These are phyloP conservation scores for Lachnellula hyalina DNA, from an alignment of 2,329 filamentous ascomycete species.

Conservation along the genomic window DNA sequence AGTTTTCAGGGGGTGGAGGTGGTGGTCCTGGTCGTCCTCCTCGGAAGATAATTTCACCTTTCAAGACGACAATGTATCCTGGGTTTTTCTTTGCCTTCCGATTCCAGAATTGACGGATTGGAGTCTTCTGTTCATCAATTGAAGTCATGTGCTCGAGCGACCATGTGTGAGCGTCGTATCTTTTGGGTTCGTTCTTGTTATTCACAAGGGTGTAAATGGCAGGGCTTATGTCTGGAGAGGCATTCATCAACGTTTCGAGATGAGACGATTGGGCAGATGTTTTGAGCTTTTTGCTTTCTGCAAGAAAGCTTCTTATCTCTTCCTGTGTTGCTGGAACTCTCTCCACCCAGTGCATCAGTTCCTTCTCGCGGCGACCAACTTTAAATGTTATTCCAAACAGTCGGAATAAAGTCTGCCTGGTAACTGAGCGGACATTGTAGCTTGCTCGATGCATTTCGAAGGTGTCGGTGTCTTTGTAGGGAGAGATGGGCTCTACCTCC, in stretches of 20 bases:
- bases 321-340: conserved; percentile 3
- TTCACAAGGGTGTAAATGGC: conserved; percentile 2
- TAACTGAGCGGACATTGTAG: background rate
- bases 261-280: background rate
- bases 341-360: background rate
- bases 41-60: too few species aligned
- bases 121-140: background rate
- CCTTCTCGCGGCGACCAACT: background rate
- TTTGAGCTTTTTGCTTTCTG: background rate
- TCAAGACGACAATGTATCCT: too few species aligned
- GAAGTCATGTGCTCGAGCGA: background rate
- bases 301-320: conserved; percentile 5
- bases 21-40: too few species aligned
- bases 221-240: conserved; percentile 1
- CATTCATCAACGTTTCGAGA: conserved; percentile 1
- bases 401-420: conserved; percentile 4
- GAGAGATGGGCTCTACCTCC: background rate
- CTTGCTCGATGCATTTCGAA: conserved; percentile 8
- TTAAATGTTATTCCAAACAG: conserved; percentile 6
- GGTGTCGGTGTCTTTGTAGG: background rate
- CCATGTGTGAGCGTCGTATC: background rate
- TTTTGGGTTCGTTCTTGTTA: background rate
- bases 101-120: background rate
- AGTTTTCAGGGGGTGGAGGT: too few species aligned
- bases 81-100: too few species aligned